Evolutionary conservation across 1,284 basidiomycete genomes (phyloP), one percentile per base, ranked within the genome.

Genomic region (Sparassis latifolia): DNA sequence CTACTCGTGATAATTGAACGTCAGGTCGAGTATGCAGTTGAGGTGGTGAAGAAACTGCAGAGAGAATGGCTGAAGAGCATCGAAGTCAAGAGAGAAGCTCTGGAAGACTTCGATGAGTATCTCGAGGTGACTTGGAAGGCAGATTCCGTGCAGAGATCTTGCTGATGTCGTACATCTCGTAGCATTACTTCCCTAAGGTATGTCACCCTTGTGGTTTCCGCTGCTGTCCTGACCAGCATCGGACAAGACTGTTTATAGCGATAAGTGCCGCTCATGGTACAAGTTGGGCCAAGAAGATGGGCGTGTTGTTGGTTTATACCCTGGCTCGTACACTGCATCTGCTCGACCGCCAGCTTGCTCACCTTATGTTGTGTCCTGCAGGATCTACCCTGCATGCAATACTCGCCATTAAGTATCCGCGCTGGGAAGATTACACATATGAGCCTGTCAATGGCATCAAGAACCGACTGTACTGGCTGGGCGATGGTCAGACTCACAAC

Each of bases 391-490:
- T 82, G 12, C 80, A 83, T 50, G 77, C 76, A 2, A 66, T 73
- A 3, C 73, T 69, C 38, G 69, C 75, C 0, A 62, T 84, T 10
- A 64, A 67, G 37, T 56, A 79, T 60, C 82, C 82, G 0, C 75
- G 82, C 3, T 85, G 82, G 82, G 83, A 85, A 55, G 83, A 85
- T 56, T 84, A 71, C 57, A 70, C 74, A 33, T 85, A 80, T 55
- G 76, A 81, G 53, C 63, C 52, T 3, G 61, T 76, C 2, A 74
- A 78, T 45, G 67, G 61, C 2, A 61, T 63, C 12, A 64, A 63
- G 50, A 82, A 81, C 55, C 67, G 77, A 4, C 71, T 82, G 58
- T 70, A 77, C 59, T 84, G 80, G 78, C 67, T 83, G 1, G 80
- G 82, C 0, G 75, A 82, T 50, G 80, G 82, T 10, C 72, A 67